Evolutionary conservation across 495 filamentous ascomycete species (phyloP), one percentile per base, ranked within the genome.

Genomic region (Aeminium ludgeri): DNA sequence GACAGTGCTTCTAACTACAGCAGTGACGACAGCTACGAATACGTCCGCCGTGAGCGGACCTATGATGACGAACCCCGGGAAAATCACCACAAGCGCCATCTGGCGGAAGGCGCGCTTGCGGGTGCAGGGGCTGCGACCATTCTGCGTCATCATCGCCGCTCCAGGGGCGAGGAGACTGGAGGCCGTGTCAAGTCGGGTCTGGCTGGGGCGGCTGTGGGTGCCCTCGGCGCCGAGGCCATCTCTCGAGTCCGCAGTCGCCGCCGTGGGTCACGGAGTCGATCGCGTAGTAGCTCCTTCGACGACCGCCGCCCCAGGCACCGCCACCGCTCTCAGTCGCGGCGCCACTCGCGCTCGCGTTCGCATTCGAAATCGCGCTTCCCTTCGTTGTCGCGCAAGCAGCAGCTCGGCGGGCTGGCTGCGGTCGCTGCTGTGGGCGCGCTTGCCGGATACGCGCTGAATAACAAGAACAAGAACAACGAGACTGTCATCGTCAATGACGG

Each of bases 71-170:
- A 56, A n/a, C n/a, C n/a, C 34, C 50, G 53, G 2, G 45, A 40
- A 38, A 69, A 69, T 12, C 76, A 84, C 55, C 79, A 74, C 55
- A 71, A 72, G 51, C 79, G 80, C 25, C 82, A 91, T 57, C 56
- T 93, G n/a, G 83, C 81, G 18, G 84, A 87, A 62, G 86, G 86
- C 28, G 83, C 82, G 18, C 60, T 87, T 27, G 79, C 82, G 34
- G 86, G 83, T 11, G 70, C 80, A 29, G 86, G 79, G 42, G 69
- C 77, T 6, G 78, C 79, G 3, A 83, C 82, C 32, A 54, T 94
- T 2, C 50, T 91, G 1, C 70, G 77, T 23, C 74, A 78, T 41
- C 82, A 77, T 46, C 70, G 75, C 47, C 71, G 68, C 52, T 65
- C 62, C 23, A 57, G 73, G 30, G 74, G 74, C 13, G 64, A 68